Evolutionary conservation across 208 protist genomes (phyloP), one percentile per base, ranked within the genome.

Genomic region (Trypanosoma rangeli): DNA sequence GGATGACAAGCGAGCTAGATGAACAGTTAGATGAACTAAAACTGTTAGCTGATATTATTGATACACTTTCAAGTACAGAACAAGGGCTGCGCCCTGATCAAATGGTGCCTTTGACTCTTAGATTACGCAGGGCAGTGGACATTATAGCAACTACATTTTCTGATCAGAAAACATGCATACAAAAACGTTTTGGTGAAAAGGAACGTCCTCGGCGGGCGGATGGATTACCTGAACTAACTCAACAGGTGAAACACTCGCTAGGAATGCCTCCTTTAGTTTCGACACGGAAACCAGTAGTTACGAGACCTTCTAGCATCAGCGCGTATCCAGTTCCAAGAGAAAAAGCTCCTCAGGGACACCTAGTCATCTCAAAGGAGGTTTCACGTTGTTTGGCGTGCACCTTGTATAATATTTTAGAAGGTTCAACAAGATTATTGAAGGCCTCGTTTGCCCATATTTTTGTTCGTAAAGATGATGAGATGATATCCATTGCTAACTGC

Each of bases 401-500:
- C 0, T 64, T 96, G 15, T 96, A 96, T 64, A 96, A 96, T 54
- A 64, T 94, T 39, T 72, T 96, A 26, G 87, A 96, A 62, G 67
- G 82, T 5, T 73, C 79, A 1, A 77, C 80, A 18, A 75, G 48
- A 50, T 73, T 93, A 20, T 63, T 88, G 3, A 79, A 82, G 10
- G 88, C 86, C 0, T 86, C 86, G 16, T 73, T 73, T 33, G 79
- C 78, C 5, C 84, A 84, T 70, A 85, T 96, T 68, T 94, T 94
- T 79, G 64, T 96, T 60, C 81, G 84, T 18, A 71, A 70, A 48
- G 85, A 70, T 4, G 88, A 90, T 53, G 86, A 94, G 44, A 92
- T 96, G 84, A 68, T 91, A 33, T 90, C 91, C 20, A 92, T 96
- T 49, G 85, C 76, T 2, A 96, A 96, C 66, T 89, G 93, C 10